A percentile compares a stretch with the other conserved stretches of the same genome.
phyloP scores from a whole-genome alignment of 352 stramenopile species.

The Blastocystis sp. region DNA sequence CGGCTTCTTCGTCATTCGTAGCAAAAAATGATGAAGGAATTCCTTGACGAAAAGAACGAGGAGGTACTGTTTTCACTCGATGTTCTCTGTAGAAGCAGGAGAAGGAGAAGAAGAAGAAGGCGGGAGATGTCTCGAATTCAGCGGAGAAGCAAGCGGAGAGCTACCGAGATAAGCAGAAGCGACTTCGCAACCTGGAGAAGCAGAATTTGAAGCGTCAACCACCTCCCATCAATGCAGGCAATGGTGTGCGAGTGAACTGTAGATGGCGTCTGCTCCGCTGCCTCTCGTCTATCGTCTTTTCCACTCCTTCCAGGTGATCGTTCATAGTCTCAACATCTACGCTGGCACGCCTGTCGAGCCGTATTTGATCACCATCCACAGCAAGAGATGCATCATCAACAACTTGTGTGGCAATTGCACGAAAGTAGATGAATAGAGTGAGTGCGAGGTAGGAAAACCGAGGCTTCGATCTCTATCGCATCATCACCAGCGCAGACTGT shows the following conservation, averaged over 20 bases:
- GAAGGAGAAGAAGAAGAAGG: slow-evolving; percentile 27
- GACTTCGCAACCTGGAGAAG: slow-evolving; percentile 1
- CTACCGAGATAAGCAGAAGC: background rate
- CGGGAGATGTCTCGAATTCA: background rate
- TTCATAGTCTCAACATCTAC: slow-evolving; percentile 44
- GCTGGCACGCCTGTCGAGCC: slow-evolving; percentile 2
- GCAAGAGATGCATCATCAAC: background rate
- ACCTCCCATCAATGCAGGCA: slow-evolving; percentile 9
- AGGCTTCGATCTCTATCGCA: slow-evolving; percentile 47
- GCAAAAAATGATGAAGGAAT: slow-evolving; percentile 52
- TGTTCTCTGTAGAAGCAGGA: background rate
- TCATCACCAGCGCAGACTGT: slow-evolving; percentile 22
- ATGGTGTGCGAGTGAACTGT: background rate
- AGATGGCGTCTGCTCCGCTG: slow-evolving; percentile 21
- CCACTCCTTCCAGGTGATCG: slow-evolving; percentile 38
- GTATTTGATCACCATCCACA: background rate
- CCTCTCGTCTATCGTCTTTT: slow-evolving; percentile 58
- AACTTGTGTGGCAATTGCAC: slow-evolving; percentile 24
- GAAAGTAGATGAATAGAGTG: background rate
- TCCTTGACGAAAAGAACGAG: slow-evolving; percentile 43
- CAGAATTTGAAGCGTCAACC: background rate
- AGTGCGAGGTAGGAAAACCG: background rate
- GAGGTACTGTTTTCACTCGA: background rate
- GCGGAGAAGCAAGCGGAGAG: background rate
- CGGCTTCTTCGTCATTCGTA: background rate